Evolutionary conservation across 1,284 basidiomycete species (phyloP).

Genomic region (Moesziomyces sp.): DNA sequence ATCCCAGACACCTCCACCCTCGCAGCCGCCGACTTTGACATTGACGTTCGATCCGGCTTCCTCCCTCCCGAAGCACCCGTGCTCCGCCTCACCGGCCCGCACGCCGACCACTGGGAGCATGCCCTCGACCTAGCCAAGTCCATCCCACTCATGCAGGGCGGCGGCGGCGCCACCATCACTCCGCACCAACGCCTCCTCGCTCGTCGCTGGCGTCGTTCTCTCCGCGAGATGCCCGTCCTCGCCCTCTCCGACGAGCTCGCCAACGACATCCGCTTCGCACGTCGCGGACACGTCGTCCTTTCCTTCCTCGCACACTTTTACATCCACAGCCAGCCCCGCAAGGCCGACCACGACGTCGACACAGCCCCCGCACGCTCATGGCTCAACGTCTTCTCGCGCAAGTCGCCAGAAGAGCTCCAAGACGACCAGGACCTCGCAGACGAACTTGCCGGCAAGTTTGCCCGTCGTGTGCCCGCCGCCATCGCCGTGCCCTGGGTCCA

Average conservation of each 20-base stretch:
- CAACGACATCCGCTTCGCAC: slow-evolving; percentile 55
- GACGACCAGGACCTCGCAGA: slow-evolving; percentile 38
- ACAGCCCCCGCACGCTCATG: slow-evolving; percentile 16
- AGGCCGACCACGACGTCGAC: slow-evolving; percentile 6
- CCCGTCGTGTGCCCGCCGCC: slow-evolving; percentile 76
- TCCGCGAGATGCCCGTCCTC: slow-evolving; percentile 69
- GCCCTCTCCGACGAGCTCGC: slow-evolving; percentile 43
- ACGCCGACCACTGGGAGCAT: slow-evolving; percentile 78
- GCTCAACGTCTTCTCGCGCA: slow-evolving; percentile 42
- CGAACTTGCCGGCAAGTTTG: slow-evolving; percentile 48
- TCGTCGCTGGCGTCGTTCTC: slow-evolving; percentile 74
- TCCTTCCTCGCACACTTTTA: slow-evolving; percentile 89
- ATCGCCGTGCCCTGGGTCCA: slow-evolving; percentile 78
- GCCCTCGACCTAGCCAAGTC: slow-evolving; percentile 70
- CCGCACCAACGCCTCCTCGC: slow-evolving; percentile 35
- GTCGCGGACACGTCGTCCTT: slow-evolving; percentile 85
- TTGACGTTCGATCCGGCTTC: slow-evolving; percentile 90
- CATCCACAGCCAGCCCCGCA: slow-evolving; percentile 76
- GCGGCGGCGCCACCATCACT: slow-evolving; percentile 46
- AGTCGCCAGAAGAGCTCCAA: slow-evolving; percentile 21
- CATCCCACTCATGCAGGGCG: slow-evolving; percentile 55
- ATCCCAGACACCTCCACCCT: slow-evolving; percentile 81
- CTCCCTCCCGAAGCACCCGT: slow-evolving; percentile 85
- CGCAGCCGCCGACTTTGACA: slow-evolving; percentile 92
- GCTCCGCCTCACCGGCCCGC: slow-evolving; percentile 73